Evolutionary conservation across 176 grass and related monocot species (phyloP), one percentile per base, ranked within the genome.

Genomic region (Pontederia crassipes): DNA sequence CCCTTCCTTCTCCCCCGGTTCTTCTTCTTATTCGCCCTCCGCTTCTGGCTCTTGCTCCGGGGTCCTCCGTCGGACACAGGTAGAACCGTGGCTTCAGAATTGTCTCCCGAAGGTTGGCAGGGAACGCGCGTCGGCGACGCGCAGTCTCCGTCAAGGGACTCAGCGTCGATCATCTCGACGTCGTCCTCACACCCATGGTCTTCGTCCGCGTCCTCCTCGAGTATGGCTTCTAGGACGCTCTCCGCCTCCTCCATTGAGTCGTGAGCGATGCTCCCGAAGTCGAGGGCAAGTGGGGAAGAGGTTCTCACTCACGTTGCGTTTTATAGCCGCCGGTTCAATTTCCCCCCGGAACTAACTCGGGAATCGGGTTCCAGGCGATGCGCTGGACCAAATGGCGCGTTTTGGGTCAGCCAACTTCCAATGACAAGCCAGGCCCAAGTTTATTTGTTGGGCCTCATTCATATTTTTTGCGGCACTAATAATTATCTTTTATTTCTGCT

Each of bases 1-100:
- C 56, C 78, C 53, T 75, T 95, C 72, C 60, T 90, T 18, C 16
- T 86, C 45, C 74, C 71, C 8, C 64, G 77, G 28, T 51, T 69
- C 49, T 29, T 62, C 49, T 15, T 52, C n/a, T 70, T 95, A 10
- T 58, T 71, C 17, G 26, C 68, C 26, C 10, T 53, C 52, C 57
- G 71, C 52, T n/a, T 58, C 52, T 72, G 64, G 47, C 15, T 74
- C 8, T 14, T 69, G 53, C 52, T 54, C 8, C 59, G 48, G 29
- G 4, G 26, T 58, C 20, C 29, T 46, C 60, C 69, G 58, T 17
- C 29, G 59, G 9, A 20, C 65, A 12, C 54, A 62, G 18, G 14
- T 1, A 0, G 4, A 49, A 12, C 17, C 17, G 18, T 15, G 48
- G 17, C 65, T 52, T 27, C 75, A 7, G 57, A 15, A 18, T 26